Percentiles rank a stretch among this genome's conserved stretches.
Conservation (phyloP, 371 early-diverging fungal genomes). For the Cokeromyces recurvatus region DNA sequence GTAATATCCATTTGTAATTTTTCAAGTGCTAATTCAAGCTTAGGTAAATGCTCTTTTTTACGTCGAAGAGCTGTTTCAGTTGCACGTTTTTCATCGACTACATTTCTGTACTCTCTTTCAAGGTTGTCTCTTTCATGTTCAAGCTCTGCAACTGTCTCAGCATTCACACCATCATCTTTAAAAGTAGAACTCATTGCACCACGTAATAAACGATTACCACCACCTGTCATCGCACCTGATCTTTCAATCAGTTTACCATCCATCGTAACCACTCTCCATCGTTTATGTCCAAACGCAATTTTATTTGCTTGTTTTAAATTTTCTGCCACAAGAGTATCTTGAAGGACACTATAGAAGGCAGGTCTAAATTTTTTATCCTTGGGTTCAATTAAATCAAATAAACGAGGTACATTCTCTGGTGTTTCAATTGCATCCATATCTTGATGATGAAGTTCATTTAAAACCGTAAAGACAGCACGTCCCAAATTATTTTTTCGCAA, state of each 20-base stretch:
- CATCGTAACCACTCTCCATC: constrained; percentile 95
- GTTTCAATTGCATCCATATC: constrained; percentile 54
- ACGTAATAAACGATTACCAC: constrained; percentile 67
- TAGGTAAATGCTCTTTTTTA: constrained; percentile 56
- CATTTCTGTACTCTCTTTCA: constrained; percentile 51
- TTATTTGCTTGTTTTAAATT: constrained; percentile 89
- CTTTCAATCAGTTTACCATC: constrained; percentile 96
- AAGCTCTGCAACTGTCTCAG: constrained; percentile 52
- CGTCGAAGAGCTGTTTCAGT: constrained; percentile 50
- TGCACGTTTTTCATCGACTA: constrained; percentile 46
- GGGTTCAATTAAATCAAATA: constrained; percentile 90
- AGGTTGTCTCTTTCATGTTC: constrained; percentile 54
- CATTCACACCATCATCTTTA: constrained; percentile 52
- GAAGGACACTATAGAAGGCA: constrained; percentile 90
- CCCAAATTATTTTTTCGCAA: constrained; percentile 86
- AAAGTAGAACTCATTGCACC: constrained; percentile 89
- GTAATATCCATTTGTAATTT: constrained; percentile 76
- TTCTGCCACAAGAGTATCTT: constrained; percentile 92
- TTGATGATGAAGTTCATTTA: constrained; percentile 70
- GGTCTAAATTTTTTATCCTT: constrained; percentile 69
- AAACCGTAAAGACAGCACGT: constrained; percentile 87
- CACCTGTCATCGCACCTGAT: constrained; percentile 98
- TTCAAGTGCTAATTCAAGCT: constrained; percentile 60
- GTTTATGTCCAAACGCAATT: constrained; percentile 80
- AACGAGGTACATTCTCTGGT: constrained; percentile 81